Conservation (phyloP, 768 basidiomycete species). For the Mycena galericulata region DNA sequence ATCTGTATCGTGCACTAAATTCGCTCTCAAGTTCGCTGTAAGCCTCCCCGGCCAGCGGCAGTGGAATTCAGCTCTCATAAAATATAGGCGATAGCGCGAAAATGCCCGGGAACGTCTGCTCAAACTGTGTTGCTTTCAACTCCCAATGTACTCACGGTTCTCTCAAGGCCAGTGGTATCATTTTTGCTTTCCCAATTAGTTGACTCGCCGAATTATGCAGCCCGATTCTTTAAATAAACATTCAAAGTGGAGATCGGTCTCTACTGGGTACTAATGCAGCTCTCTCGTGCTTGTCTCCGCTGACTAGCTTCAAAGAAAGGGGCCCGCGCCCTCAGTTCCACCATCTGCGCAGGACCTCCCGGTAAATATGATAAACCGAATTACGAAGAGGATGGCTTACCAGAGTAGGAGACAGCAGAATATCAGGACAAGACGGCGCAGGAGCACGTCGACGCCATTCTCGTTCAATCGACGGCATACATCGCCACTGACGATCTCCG, state of each 20-base stretch:
- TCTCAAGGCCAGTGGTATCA: slow-evolving; percentile 15
- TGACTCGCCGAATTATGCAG: neutral
- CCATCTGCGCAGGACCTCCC: neutral
- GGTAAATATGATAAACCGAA: neutral
- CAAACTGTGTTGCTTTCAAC: slow-evolving; percentile 59
- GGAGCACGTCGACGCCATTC: slow-evolving; percentile 47
- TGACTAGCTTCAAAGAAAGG: neutral
- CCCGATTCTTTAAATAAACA: neutral
- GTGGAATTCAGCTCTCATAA: neutral
- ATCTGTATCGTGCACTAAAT: neutral
- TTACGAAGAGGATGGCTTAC: no score
- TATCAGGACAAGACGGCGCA: slow-evolving; percentile 54
- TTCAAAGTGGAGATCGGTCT: neutral
- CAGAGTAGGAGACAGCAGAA: slow-evolving; percentile 6
- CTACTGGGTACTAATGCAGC: neutral
- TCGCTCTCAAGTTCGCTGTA: slow-evolving; percentile 24
- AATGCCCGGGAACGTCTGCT: slow-evolving; percentile 55
- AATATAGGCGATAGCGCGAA: slow-evolving; percentile 58
- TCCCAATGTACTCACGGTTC: slow-evolving; percentile 50
- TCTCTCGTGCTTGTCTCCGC: neutral
- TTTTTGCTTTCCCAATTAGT: no score
- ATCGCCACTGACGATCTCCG: slow-evolving; percentile 28
- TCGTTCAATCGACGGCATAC: slow-evolving; percentile 31
- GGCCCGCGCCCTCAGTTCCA: neutral
- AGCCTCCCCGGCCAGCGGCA: neutral